These are phyloP conservation scores for Apostasia shenzhenica DNA, from an alignment of 106 monocot species.

Conservation along the genomic window DNA sequence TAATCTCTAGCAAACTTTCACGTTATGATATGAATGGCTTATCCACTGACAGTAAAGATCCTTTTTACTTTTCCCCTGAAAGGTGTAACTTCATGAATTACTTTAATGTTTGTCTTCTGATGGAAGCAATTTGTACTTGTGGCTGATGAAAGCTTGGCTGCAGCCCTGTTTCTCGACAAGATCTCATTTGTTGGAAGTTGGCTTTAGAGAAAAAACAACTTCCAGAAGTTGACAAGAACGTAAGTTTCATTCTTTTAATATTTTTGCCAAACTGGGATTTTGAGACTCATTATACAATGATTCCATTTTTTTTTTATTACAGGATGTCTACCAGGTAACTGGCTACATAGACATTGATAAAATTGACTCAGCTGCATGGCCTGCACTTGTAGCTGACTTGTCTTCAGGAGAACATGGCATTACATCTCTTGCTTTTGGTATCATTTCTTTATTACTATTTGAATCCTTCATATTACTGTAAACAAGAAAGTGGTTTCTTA, in stretches of 20 bases:
- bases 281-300: neutral
- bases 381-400: constrained; percentile 83
- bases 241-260: constrained; percentile 14
- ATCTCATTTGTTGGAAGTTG: constrained; percentile 99
- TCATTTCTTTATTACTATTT: constrained; percentile 4
- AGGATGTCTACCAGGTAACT: constrained; percentile 61
- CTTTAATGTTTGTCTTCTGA: constrained; percentile 9
- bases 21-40: constrained; percentile 28
- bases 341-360: constrained; percentile 90
- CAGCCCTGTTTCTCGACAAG: constrained; percentile 94
- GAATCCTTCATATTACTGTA: neutral
- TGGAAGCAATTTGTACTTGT: neutral
- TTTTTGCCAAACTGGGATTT: neutral
- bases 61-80: constrained; percentile 58
- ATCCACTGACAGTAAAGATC: constrained; percentile 14
- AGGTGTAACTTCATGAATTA: constrained; percentile 33
- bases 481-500: neutral
- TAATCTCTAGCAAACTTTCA: constrained; percentile 86
- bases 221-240: constrained; percentile 85
- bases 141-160: constrained; percentile 8
- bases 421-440: constrained; percentile 92
- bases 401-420: constrained; percentile 87
- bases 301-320: constrained; percentile 11
- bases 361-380: constrained; percentile 87
- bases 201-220: constrained; percentile 70